Evolutionary conservation across 129 eudicot genomes (phyloP).

Genomic region (Ambrosia artemisiifolia): DNA sequence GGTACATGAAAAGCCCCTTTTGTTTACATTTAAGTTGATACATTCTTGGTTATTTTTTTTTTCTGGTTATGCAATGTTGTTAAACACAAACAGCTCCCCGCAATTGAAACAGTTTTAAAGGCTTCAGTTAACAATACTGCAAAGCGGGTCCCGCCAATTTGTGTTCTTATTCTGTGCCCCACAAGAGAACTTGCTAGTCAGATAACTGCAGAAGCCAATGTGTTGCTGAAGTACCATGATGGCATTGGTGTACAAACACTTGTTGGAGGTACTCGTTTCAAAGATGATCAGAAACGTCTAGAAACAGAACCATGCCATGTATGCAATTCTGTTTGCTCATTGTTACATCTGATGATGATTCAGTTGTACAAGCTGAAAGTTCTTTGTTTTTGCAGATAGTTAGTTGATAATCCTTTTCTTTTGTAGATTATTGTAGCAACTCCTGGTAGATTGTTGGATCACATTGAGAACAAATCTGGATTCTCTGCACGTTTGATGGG

Average conservation of each 20-base stretch:
- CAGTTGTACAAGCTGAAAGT: background rate
- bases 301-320: slow-evolving; percentile 90
- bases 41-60: background rate
- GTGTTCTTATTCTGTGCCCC: slow-evolving; percentile 85
- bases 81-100: slow-evolving; percentile 96
- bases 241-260: slow-evolving; percentile 82
- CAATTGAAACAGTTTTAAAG: slow-evolving; percentile 97
- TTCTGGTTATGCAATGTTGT: slow-evolving; percentile 31
- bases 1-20: slow-evolving; percentile 44
- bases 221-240: slow-evolving; percentile 69
- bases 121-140: slow-evolving; percentile 34
- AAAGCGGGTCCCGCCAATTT: slow-evolving; percentile 59
- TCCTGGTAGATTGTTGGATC: slow-evolving; percentile 95
- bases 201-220: slow-evolving; percentile 91
- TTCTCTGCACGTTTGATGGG: slow-evolving; percentile 85
- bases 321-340: slow-evolving; percentile 12
- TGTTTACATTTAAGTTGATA: background rate
- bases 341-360: background rate
- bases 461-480: slow-evolving; percentile 77
- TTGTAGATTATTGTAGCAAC: slow-evolving; percentile 88
- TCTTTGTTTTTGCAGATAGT: slow-evolving; percentile 4
- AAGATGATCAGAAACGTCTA: slow-evolving; percentile 73
- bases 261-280: slow-evolving; percentile 94
- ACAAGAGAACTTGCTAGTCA: slow-evolving; percentile 97
- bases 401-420: background rate